These are phyloP conservation scores for Moesziomyces sp. DNA, from an alignment of 1,284 basidiomycete genomes.

Conservation along the genomic window DNA sequence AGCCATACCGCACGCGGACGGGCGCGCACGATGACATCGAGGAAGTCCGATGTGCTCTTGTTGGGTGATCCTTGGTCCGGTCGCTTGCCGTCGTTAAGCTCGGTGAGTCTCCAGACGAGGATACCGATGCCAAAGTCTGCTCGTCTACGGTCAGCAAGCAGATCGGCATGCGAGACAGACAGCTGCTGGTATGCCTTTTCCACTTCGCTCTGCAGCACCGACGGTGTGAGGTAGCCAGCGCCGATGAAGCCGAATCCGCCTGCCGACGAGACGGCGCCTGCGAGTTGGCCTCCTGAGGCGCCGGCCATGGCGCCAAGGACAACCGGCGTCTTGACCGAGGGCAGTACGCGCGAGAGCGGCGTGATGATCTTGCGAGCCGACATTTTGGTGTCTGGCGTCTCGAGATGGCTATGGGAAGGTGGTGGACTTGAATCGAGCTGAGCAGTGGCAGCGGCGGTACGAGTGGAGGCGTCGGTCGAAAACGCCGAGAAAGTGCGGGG, in stretches of 20 bases:
- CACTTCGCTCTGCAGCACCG: slow-evolving; percentile 43
- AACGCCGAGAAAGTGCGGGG: slow-evolving; percentile 27
- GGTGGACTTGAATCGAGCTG: neutral
- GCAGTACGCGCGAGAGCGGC: slow-evolving; percentile 20
- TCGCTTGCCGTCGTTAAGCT: slow-evolving; percentile 40
- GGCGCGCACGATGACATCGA: slow-evolving; percentile 46
- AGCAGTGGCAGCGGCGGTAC: neutral
- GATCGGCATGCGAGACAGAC: slow-evolving; percentile 13
- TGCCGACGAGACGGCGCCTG: slow-evolving; percentile 52
- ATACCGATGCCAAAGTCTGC: slow-evolving; percentile 60
- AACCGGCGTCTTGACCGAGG: slow-evolving; percentile 48
- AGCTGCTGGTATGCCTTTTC: slow-evolving; percentile 31
- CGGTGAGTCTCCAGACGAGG: slow-evolving; percentile 58
- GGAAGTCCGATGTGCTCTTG: slow-evolving; percentile 26
- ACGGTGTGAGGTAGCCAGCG: slow-evolving; percentile 54
- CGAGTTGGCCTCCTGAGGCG: slow-evolving; percentile 59
- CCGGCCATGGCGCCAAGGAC: slow-evolving; percentile 62
- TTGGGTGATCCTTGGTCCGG: slow-evolving; percentile 13
- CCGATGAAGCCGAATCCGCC: slow-evolving; percentile 66
- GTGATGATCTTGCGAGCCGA: slow-evolving; percentile 26
- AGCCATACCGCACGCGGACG: slow-evolving; percentile 61
- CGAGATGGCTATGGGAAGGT: neutral
- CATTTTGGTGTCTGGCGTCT: slow-evolving; percentile 9
- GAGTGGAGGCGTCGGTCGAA: slow-evolving; percentile 11
- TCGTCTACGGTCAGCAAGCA: slow-evolving; percentile 14